Evolutionary conservation across 495 filamentous ascomycete genomes (phyloP), one percentile per base, ranked within the genome.

Genomic region (Corynascus novoguineensis): DNA sequence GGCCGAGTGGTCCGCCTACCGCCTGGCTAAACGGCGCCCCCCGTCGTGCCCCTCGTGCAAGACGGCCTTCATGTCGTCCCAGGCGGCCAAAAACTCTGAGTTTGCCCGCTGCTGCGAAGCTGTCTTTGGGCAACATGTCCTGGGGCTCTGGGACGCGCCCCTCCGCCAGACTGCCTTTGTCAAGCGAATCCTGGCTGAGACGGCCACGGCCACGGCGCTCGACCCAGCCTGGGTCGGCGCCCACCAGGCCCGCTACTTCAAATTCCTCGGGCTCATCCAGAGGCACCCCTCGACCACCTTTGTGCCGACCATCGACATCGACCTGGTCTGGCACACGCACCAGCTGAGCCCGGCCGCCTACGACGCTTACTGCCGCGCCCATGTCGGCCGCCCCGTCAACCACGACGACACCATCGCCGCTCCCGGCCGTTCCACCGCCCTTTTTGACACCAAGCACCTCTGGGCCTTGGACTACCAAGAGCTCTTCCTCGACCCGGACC

Each of bases 261-360:
- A 64, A 21, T 73, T 75, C 55, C 25, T 73, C 0, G 31, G 58
- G 17, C 58, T 74, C 5, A 61, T 73, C 40, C n/a, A 32, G 8
- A 45, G 57, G 4, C 63, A 86, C 62, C 76, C 76, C 0, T 57
- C 66, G 0, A 63, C 77, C 27, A 79, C 75, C 50, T 78, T 81
- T 0, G 86, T 90, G 1, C 88, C 88, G 11, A 90, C 87, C 9
- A 69, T 90, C 1, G 87, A 90, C 59, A 78, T 90, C 21, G 87
- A 90, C 66, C 72, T 90, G 0, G 85, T 78, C 15, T 91, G 88
- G 87, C 80, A 83, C 64, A 78, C 75, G 4, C 77, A 78, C 57
- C 68, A 80, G 68, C 76, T 88, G 19, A 75, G 68, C 1, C 82
- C 86, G 0, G 59, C 58, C 24, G 57, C 62, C 17, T 90, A 90